These are phyloP conservation scores for Meira miltonrushii DNA, from an alignment of 1,284 basidiomycete species.

Conservation along the genomic window DNA sequence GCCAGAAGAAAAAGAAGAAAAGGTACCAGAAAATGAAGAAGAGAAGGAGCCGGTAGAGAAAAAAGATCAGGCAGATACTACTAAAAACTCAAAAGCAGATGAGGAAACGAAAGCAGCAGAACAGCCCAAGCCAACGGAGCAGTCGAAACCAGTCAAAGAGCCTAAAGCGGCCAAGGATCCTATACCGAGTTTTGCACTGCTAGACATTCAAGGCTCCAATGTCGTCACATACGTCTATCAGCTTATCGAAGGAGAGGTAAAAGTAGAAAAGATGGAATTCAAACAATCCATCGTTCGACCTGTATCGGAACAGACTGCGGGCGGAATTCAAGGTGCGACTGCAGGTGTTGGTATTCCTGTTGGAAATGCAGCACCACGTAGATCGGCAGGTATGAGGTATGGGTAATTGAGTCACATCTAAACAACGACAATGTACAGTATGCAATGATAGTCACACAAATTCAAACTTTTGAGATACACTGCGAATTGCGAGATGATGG, in stretches of 20 bases:
- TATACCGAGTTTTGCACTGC: slow-evolving; percentile 39
- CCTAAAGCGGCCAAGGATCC: slow-evolving; percentile 30
- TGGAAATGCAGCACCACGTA: too few relatives aligned
- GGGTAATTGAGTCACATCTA: too few relatives aligned
- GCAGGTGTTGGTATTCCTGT: too few relatives aligned
- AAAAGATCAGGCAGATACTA: not conserved
- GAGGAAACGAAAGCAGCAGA: slow-evolving; percentile 1
- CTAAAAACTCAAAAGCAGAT: slow-evolving; percentile 2
- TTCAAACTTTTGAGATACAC: too few relatives aligned
- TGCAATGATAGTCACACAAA: too few relatives aligned
- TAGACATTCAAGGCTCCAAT: slow-evolving; percentile 49
- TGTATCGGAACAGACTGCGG: too few relatives aligned
- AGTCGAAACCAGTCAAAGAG: slow-evolving; percentile 13
- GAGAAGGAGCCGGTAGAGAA: not conserved
- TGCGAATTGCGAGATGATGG: not conserved
- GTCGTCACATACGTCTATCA: slow-evolving; percentile 52
- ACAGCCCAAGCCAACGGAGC: not conserved
- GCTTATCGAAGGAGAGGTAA: slow-evolving; percentile 49
- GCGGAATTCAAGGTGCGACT: too few relatives aligned
- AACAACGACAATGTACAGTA: too few relatives aligned
- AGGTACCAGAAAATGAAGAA: slow-evolving; percentile 1
- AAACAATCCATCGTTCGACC: too few relatives aligned
- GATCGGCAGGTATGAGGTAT: too few relatives aligned
- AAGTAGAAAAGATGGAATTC: slow-evolving; percentile 52
- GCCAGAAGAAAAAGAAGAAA: slow-evolving; percentile 4